Evolutionary conservation across 768 basidiomycete species (phyloP).

Genomic region (Butyriboletus loyo): DNA sequence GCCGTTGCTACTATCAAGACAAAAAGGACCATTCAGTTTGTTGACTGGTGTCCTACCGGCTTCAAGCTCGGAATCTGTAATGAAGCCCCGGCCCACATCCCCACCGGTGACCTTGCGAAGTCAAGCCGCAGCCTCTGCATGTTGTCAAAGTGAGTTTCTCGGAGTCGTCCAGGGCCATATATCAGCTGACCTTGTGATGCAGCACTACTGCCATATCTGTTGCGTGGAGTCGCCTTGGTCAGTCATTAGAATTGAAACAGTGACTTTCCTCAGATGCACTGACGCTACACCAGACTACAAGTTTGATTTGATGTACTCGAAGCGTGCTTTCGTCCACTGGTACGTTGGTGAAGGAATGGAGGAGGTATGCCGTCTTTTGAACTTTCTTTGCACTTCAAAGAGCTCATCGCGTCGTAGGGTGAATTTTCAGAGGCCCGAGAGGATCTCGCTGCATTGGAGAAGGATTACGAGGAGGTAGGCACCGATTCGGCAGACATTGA

Average conservation of each 20-base stretch:
- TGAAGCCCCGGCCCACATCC: conserved; percentile 88
- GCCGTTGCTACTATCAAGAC: conserved; percentile 95
- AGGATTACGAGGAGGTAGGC: conserved; percentile 90
- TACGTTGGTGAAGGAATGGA: conserved; percentile 99
- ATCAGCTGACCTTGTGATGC: conserved; percentile 2
- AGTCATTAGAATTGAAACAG: conserved; percentile 11
- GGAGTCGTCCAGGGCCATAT: background rate
- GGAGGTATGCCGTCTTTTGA: conserved; percentile 53
- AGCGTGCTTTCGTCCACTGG: conserved; percentile 90
- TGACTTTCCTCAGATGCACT: background rate
- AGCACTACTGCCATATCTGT: conserved; percentile 92
- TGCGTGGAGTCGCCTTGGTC: conserved; percentile 87
- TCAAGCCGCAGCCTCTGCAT: conserved; percentile 93
- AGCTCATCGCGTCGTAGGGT: conserved; percentile 46
- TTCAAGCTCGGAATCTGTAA: conserved; percentile 99
- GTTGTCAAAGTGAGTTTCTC: conserved; percentile 72
- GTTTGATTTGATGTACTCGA: conserved; percentile 97
- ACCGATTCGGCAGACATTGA: conserved; percentile 73
- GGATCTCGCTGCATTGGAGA: conserved; percentile 96
- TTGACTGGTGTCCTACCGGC: conserved; percentile 98
- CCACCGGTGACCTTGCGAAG: conserved; percentile 94
- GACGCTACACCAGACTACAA: conserved; percentile 69
- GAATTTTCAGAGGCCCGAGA: conserved; percentile 99
- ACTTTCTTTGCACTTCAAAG: background rate
- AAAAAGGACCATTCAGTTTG: conserved; percentile 96